Evolutionary conservation across 192 early-diverging fungal genomes (phyloP).

Genomic region (Podochytrium sp.): DNA sequence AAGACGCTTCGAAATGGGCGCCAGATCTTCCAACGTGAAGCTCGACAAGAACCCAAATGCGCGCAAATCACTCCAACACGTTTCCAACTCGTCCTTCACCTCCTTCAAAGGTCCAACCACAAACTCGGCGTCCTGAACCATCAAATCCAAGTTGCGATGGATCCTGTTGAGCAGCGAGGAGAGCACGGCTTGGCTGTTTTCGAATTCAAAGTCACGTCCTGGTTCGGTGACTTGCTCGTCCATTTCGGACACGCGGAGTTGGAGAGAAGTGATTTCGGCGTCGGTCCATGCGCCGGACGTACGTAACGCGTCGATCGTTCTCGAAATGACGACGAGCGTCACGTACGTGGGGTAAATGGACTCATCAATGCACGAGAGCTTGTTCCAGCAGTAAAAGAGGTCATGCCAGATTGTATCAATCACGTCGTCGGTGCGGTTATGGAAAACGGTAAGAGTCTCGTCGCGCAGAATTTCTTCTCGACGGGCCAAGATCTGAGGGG

Average conservation of each 20-base stretch:
- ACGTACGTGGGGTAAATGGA: slow-evolving; percentile 36
- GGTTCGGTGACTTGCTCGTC: slow-evolving; percentile 18
- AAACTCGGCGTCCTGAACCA: slow-evolving; percentile 19
- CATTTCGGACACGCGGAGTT: slow-evolving; percentile 8
- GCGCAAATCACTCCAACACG: slow-evolving; percentile 1
- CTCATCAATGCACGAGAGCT: neutral
- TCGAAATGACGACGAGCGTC: slow-evolving; percentile 19
- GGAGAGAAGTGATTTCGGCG: slow-evolving; percentile 19
- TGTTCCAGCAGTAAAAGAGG: slow-evolving; percentile 22
- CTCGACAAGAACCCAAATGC: neutral
- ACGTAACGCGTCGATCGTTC: slow-evolving; percentile 26
- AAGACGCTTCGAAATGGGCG: slow-evolving; percentile 27
- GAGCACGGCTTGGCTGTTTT: slow-evolving; percentile 26
- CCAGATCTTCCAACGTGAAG: slow-evolving; percentile 3
- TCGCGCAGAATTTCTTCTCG: no score
- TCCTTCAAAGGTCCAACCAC: slow-evolving; percentile 18
- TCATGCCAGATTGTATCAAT: slow-evolving; percentile 37
- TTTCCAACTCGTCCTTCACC: slow-evolving; percentile 19
- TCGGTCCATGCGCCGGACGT: slow-evolving; percentile 22
- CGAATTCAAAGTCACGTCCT: slow-evolving; percentile 12
- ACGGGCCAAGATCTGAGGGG: no score
- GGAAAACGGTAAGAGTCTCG: neutral
- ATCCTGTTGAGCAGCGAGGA: slow-evolving; percentile 13
- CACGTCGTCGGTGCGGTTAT: slow-evolving; percentile 31
- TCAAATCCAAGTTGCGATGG: slow-evolving; percentile 16